Percentiles rank a stretch among this genome's conserved stretches.
Evolutionary conservation across 2,329 filamentous ascomycete genomes (phyloP).

Genomic region (Fusarium sp.): DNA sequence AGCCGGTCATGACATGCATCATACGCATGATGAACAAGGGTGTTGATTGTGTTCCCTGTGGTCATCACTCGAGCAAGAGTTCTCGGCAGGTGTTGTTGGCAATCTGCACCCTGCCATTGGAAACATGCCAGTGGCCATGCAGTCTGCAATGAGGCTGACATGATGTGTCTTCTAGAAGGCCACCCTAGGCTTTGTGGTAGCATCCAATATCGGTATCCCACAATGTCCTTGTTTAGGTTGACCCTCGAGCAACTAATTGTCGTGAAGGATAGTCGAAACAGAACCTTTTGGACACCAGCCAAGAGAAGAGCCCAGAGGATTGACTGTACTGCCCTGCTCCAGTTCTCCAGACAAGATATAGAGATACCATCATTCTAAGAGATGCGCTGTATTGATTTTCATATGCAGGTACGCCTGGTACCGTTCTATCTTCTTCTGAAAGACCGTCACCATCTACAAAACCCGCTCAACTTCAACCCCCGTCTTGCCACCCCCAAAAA

Average conservation of each 20-base stretch:
- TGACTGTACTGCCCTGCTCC: background rate
- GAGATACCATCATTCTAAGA: background rate
- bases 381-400: background rate
- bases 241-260: background rate
- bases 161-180: background rate
- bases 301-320: background rate
- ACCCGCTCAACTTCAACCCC: background rate
- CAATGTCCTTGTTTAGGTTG: background rate
- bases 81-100: background rate
- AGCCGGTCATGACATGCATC: background rate
- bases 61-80: background rate
- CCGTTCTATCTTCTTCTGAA: constrained; percentile 9
- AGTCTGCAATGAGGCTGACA: background rate
- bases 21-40: background rate
- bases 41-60: background rate
- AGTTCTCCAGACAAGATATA: background rate
- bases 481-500: background rate
- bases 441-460: background rate
- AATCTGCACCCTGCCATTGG: background rate
- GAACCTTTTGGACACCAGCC: background rate
- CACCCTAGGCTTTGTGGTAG: background rate
- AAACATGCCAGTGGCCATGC: background rate
- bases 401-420: background rate
- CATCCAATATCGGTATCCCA: background rate
- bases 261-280: background rate